phyloP scores from a whole-genome alignment of 495 filamentous ascomycete species.

The Penicillium samsonianum region DNA sequence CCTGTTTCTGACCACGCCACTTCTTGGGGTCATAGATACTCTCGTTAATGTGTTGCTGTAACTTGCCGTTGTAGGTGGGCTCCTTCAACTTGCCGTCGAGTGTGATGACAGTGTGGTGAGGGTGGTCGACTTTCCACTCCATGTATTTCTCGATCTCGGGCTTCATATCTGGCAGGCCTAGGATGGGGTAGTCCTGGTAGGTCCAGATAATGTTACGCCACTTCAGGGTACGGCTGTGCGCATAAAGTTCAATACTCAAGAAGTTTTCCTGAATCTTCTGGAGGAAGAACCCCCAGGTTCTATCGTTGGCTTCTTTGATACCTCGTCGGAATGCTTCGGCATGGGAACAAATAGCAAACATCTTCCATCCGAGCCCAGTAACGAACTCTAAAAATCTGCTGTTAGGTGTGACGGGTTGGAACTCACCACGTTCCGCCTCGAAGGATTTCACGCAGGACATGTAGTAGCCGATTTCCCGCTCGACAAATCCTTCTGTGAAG shows the following conservation, averaged over 20 bases:
- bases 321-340: constrained; percentile 36
- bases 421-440: constrained; percentile 4
- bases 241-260: constrained; percentile 36
- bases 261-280: constrained; percentile 20
- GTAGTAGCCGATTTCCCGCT: background rate
- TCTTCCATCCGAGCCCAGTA: constrained; percentile 31
- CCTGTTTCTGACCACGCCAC: background rate
- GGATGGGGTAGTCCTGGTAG: background rate
- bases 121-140: constrained; percentile 7
- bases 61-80: background rate
- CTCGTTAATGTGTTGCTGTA: constrained; percentile 1
- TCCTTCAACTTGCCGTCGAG: constrained; percentile 1
- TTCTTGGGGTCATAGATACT: background rate
- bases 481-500: background rate
- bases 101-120: constrained; percentile 4
- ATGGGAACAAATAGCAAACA: constrained; percentile 36
- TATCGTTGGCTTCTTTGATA: background rate
- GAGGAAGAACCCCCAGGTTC: constrained; percentile 25
- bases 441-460: background rate
- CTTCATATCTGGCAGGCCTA: constrained; percentile 5
- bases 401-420: background rate
- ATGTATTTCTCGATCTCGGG: background rate
- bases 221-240: constrained; percentile 2
- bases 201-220: background rate
- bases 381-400: constrained; percentile 2